Evolutionary conservation across 2,329 filamentous ascomycete genomes (phyloP).

Genomic region (Herpotrichia juniperi): DNA sequence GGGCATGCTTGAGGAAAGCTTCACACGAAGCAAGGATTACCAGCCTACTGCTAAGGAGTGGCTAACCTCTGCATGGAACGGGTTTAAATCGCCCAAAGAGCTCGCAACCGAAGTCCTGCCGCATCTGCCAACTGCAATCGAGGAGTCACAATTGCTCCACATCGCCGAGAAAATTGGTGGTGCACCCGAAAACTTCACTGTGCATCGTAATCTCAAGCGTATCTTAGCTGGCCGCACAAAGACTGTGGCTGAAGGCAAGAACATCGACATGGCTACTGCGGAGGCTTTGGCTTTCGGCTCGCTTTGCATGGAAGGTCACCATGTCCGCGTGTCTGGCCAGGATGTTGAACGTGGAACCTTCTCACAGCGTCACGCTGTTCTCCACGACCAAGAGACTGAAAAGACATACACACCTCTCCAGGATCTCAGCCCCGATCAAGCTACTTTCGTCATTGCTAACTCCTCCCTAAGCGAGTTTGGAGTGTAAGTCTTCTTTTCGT

Average conservation of each 20-base stretch:
- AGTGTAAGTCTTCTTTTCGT: slow-evolving; percentile 54
- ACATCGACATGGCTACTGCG: slow-evolving; percentile 96
- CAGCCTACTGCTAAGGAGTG: slow-evolving; percentile 96
- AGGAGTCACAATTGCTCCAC: slow-evolving; percentile 73
- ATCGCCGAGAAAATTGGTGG: slow-evolving; percentile 82
- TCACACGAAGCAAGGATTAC: slow-evolving; percentile 96
- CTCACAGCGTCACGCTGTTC: slow-evolving; percentile 94
- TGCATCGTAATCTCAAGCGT: slow-evolving; percentile 96
- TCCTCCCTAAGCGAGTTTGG: slow-evolving; percentile 81
- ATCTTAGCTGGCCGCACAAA: slow-evolving; percentile 90
- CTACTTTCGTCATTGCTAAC: slow-evolving; percentile 95
- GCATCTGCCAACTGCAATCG: slow-evolving; percentile 85
- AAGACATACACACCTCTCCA: slow-evolving; percentile 91
- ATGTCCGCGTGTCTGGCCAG: slow-evolving; percentile 96
- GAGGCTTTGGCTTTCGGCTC: slow-evolving; percentile 95
- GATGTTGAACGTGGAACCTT: slow-evolving; percentile 99
- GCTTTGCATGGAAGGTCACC: slow-evolving; percentile 89
- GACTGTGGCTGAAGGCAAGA: slow-evolving; percentile 87
- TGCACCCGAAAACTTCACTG: slow-evolving; percentile 81
- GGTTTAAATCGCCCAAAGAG: slow-evolving; percentile 99
- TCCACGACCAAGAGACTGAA: slow-evolving; percentile 97
- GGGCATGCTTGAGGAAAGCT: slow-evolving; percentile 98
- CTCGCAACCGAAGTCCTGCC: slow-evolving; percentile 92
- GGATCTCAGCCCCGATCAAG: slow-evolving; percentile 87
- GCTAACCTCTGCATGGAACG: slow-evolving; percentile 98